phyloP scores from a whole-genome alignment of 192 early-diverging fungal species.

The Coemansia sp. region DNA sequence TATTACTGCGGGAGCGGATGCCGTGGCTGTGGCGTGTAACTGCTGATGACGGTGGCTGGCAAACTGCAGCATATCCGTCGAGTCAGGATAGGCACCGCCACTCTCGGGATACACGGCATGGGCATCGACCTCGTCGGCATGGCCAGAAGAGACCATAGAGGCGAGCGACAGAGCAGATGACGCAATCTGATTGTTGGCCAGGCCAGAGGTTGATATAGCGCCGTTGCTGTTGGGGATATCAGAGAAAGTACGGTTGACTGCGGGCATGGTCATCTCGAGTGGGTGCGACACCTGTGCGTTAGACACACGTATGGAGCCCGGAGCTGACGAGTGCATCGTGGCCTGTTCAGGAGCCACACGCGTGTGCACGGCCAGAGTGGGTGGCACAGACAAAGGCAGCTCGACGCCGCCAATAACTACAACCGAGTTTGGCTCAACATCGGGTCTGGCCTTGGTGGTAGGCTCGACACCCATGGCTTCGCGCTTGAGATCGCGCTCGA shows the following conservation, averaged over 20 bases:
- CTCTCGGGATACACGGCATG: constrained; percentile 12
- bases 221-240: too few species aligned
- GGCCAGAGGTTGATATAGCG: background rate
- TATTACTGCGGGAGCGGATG: background rate
- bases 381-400: constrained; percentile 48
- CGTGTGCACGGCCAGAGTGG: constrained; percentile 42
- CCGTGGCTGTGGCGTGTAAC: background rate
- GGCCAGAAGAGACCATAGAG: constrained; percentile 20
- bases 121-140: constrained; percentile 10
- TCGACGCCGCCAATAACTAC: constrained; percentile 48
- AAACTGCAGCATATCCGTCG: constrained; percentile 12
- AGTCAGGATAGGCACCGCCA: constrained; percentile 9
- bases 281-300: constrained; percentile 13
- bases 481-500: constrained; percentile 94
- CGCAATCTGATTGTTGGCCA: background rate
- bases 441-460: constrained; percentile 57
- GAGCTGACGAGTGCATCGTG: background rate
- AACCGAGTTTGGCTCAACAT: constrained; percentile 26
- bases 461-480: constrained; percentile 83
- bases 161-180: constrained; percentile 21
- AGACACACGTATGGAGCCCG: constrained; percentile 9
- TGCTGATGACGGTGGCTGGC: background rate
- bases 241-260: too few species aligned
- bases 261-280: too few species aligned
- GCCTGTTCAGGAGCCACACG: background rate